Evolutionary conservation across 2,329 filamentous ascomycete species (phyloP), one percentile per base, ranked within the genome.

Genomic region (Paramyrothecium roridum): DNA sequence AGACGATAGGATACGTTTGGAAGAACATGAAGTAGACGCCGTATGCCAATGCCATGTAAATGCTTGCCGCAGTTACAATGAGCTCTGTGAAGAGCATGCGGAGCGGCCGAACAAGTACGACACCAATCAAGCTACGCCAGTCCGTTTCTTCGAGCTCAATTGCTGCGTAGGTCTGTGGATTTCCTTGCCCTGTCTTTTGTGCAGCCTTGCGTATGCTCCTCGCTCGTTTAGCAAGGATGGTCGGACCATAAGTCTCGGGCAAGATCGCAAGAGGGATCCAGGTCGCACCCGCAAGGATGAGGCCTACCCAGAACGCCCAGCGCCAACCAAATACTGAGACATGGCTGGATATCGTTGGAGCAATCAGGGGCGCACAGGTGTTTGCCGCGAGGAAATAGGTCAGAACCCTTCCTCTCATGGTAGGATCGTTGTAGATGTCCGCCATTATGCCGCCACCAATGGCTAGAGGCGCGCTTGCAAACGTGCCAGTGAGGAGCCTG

Each of bases 361-460:
- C 48, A 33, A 50, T 16, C 21, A 50, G 48, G 6, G 48, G 48
- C 7, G 48, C 48, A 17, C 17, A 50, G 11, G 33, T 26, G 26
- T 33, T 50, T 2, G n/a, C 21, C 2, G 22, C 48, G 48, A 30
- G 26, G 26, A 50, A 50, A n/a, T 34, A 50, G 16, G 48, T 33
- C 22, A 50, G 21, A 22, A 19, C 48, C 16, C 48, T 3, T 13
- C 48, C 48, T 17, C 48, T 22, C 23, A 50, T 3, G 6, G 26
- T 23, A n/a, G 48, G 48, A 34, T 84, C 75, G 49, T 75, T 76
- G 63, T 82, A 89, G 2, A 88, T 75, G 67, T 89, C 87, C 16
- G 87, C 85, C 58, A 87, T 80, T 16, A 88, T 80, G 0, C 81
- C 84, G 33, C 66, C 81, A 63, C 85, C 81, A 3, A 88, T 78